Base-by-base conservation (phyloP, 805 yeast genomes). In the Metschnikowia baotianmanensis region DNA sequence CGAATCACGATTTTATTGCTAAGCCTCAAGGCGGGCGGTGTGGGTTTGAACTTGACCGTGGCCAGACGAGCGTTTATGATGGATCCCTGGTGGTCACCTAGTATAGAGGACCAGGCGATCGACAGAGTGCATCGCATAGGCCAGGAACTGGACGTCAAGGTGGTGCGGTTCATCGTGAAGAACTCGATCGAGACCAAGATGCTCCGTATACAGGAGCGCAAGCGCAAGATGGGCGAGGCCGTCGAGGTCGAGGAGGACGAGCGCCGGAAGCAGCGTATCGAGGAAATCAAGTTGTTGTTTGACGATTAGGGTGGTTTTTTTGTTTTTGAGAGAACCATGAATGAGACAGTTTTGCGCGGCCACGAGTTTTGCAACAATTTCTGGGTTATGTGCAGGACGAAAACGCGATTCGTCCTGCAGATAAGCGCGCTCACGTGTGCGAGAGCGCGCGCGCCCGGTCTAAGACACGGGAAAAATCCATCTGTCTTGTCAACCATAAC, bases 11-110 rank as follows among this genome's bases (percentile, higher is more conserved):
- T 90, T 1, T 58, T 90, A 9, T 64, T 90, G 17, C 58, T 90
- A 15, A 84, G 95, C 6, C 64, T 89, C 47, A 90, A 88, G 59
- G 95, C 96, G 0, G 97, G 97, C 18, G 97, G 97, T 6, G 96
- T 89, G 10, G 97, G 97, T 0, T 69, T 90, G 47, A 90, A 90
- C 56, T 66, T 90, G 45, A 90, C 96, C 0, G 78, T 82, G 36
- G 96, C 97, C 0, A 83, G 86, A 0, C 73, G 77, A 25, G 97
- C 95, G 2, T 88, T 81, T 52, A 73, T 90, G 77, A 83, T 91
- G 87, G 97, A 90, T 55, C 96, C 97, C 0, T 90, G 96, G 93
- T 90, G 97, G 97, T 86, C 93, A 22, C 95, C 87, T 33, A 86
- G 95, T 35, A 79, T 83, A 39, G 96, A 88, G 54, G 87, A 86